Evolutionary conservation across 2,329 filamentous ascomycete species (phyloP), one percentile per base, ranked within the genome.

Genomic region (Aspergillus quadricinctus): DNA sequence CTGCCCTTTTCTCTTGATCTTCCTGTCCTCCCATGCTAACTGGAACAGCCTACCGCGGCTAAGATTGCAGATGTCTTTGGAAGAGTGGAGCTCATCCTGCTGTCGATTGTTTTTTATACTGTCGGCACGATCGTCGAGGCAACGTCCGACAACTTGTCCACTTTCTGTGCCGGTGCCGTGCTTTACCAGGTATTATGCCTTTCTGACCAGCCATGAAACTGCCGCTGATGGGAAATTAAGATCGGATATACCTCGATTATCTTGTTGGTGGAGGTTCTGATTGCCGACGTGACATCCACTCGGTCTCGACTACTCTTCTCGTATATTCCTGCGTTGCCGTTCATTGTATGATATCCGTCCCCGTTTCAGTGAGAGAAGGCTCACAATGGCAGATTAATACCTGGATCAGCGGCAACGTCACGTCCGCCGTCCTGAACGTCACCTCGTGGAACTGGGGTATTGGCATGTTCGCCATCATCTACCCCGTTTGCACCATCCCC

Each of bases 21-120:
- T 28, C n/a, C 25, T 21, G 4, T 23, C 8, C 27, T 14, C 3
- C 40, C 11, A 29, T 11, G 25, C 2, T 28, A 11, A 17, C 17
- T n/a, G 29, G 10, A 21, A 3, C 72, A 84, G 72, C 84, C 77
- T 29, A 81, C 84, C 0, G 81, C 81, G 0, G 84, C 83, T 9
- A 87, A 86, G 62, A 77, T 87, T 55, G 82, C 84, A 19, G 85
- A 84, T 62, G 81, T 86, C 9, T 85, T 87, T 61, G 85, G 85
- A 21, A 78, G 85, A 56, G 76, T 83, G 21, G 83, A 87, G 65
- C 72, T 86, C 35, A 76, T 87, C 11, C 66, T 79, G 3, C 68
- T 83, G 1, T 81, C 82, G 0, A 78, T 84, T 0, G 48, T 84
- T 10, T 83, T 87, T 56, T 86, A 86, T 56, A 77, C 81, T 0